Conservation (phyloP, 208 protist genomes). For the Spongospora subterranea region DNA sequence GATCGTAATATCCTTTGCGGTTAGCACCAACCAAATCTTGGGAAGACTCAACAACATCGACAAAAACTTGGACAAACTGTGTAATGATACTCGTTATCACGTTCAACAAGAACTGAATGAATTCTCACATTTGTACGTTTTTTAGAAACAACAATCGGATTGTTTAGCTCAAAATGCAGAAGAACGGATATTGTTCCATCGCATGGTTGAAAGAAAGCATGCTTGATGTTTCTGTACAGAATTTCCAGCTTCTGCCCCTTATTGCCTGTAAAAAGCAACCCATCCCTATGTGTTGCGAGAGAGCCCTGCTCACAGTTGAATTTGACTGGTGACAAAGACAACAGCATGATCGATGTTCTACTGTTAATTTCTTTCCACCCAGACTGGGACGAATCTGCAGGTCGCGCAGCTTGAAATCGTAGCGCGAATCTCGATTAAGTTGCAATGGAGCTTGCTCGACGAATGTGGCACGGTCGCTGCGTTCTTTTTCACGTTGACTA, state of each 20-base stretch:
- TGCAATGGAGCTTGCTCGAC: constrained; percentile 77
- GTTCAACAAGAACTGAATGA: neutral
- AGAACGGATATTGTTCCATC: constrained; percentile 88
- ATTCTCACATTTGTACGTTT: constrained; percentile 80
- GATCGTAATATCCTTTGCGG: neutral
- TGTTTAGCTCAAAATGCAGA: constrained; percentile 94
- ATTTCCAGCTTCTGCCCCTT: constrained; percentile 84
- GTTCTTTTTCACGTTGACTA: constrained; percentile 59
- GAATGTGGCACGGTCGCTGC: constrained; percentile 69
- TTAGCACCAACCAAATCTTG: constrained; percentile 17
- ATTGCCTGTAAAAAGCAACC: constrained; percentile 87
- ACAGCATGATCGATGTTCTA: constrained; percentile 48
- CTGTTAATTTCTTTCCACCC: constrained; percentile 76
- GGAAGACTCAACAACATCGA: constrained; percentile 83
- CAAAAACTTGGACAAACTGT: constrained; percentile 90
- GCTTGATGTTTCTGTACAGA: constrained; percentile 93
- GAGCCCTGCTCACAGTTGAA: constrained; percentile 71
- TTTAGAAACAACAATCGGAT: constrained; percentile 90
- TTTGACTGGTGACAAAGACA: neutral
- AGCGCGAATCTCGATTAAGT: constrained; percentile 78
- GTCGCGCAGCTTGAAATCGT: constrained; percentile 80
- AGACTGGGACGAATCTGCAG: constrained; percentile 87
- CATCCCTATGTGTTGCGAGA: constrained; percentile 92
- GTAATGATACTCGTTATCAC: neutral
- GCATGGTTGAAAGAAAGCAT: constrained; percentile 94